Conservation (phyloP, 2,329 filamentous ascomycete species). For the Mycosphaerella sp. region DNA sequence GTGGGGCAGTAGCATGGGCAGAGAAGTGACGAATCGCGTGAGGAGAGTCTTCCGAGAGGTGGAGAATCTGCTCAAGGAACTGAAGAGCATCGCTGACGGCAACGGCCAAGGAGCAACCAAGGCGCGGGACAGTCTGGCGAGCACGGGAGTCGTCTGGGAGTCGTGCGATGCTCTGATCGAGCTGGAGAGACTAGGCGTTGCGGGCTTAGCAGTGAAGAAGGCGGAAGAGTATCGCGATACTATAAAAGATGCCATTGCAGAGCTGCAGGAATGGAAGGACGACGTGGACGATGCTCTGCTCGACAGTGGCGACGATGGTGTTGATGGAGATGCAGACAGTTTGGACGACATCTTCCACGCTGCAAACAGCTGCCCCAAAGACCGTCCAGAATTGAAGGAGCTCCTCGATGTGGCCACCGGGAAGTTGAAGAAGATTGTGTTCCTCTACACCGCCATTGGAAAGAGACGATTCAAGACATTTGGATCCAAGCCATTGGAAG, state of each 20-base stretch:
- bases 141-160: constrained; percentile 76
- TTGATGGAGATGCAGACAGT: constrained; percentile 42
- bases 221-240: constrained; percentile 68
- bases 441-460: constrained; percentile 62
- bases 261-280: constrained; percentile 76
- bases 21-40: constrained; percentile 56
- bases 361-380: constrained; percentile 54
- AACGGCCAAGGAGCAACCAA: constrained; percentile 27
- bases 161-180: constrained; percentile 67
- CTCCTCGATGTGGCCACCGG: constrained; percentile 59
- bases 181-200: constrained; percentile 61
- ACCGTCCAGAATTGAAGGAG: constrained; percentile 60
- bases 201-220: constrained; percentile 62
- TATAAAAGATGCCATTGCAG: constrained; percentile 74
- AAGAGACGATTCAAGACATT: constrained; percentile 59
- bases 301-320: constrained; percentile 36
- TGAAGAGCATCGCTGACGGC: constrained; percentile 51
- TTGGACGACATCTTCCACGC: constrained; percentile 64
- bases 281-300: constrained; percentile 32
- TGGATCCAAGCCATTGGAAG: constrained; percentile 11
- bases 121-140: constrained; percentile 46
- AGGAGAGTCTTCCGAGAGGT: constrained; percentile 59
- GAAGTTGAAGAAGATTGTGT: constrained; percentile 58
- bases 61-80: constrained; percentile 51
- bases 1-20: constrained; percentile 58